These are phyloP conservation scores for Candida tammaniensis DNA, from an alignment of 805 yeast species.

Conservation along the genomic window DNA sequence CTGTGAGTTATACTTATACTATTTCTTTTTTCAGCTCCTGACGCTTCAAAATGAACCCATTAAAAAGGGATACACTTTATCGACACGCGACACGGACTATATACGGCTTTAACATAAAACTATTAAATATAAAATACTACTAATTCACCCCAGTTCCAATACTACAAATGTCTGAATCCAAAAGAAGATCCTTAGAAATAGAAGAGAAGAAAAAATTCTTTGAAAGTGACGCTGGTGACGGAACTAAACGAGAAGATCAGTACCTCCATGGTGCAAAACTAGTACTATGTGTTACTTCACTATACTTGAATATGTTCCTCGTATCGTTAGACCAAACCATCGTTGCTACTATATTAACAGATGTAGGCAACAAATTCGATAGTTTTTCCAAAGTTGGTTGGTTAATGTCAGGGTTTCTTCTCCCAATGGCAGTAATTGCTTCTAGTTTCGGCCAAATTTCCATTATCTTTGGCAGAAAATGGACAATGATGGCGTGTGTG, in stretches of 20 bases:
- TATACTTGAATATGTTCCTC: constrained; percentile 30
- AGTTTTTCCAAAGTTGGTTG: constrained; percentile 35
- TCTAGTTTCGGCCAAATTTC: constrained; percentile 38
- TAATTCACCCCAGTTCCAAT: too few species aligned
- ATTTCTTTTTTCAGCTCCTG: too few species aligned
- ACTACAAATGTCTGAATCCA: too few species aligned
- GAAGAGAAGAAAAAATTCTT: constrained; percentile 22
- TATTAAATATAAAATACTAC: too few species aligned
- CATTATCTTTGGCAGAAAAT: constrained; percentile 36
- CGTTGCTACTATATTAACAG: constrained; percentile 31
- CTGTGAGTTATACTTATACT: too few species aligned
- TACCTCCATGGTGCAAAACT: constrained; percentile 29
- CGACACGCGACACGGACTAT: too few species aligned
- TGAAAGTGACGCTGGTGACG: constrained; percentile 45
- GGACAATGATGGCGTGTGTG: constrained; percentile 15
- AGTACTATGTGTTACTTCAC: constrained; percentile 23
- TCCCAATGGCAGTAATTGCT: constrained; percentile 31
- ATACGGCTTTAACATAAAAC: too few species aligned
- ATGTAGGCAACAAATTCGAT: constrained; percentile 35
- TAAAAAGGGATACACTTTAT: too few species aligned
- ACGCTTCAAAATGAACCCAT: too few species aligned
- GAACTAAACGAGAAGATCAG: constrained; percentile 37
- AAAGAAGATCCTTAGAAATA: too few species aligned
- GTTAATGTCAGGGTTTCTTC: constrained; percentile 36
- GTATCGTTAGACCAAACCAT: constrained; percentile 41